Base-by-base conservation (phyloP, 345 rosid species). In the Melaleuca quinquenervia region DNA sequence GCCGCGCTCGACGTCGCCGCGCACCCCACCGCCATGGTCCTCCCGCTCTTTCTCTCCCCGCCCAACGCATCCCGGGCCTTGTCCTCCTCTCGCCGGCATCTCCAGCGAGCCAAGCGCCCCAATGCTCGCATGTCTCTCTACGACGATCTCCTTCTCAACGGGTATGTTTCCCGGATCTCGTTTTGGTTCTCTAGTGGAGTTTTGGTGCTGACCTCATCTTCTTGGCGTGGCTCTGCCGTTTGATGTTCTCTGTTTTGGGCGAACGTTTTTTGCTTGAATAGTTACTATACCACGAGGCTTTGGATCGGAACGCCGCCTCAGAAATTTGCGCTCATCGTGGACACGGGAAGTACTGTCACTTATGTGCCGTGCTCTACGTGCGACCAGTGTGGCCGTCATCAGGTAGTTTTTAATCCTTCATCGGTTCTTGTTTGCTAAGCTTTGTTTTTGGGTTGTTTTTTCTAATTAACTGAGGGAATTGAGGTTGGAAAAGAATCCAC, bases 271-370 rank as follows among this genome's bases (percentile, higher is more conserved):
- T 41, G 29, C 48, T 70, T 60, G 82, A 12, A 29, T 36, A 96
- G 98, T 87, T 97, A 97, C 88, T 97, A 97, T 41, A 94, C 99
- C 8, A 94, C 98, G 62, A 87, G 98, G 88, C 92, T 97, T 18
- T 97, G 93, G 97, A 97, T 97, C 91, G 99, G 99, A 83, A 95
- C 98, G 52, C 99, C 98, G 5, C 98, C 99, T 6, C 99, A 97
- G 92, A 92, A 62, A 89, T 97, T 97, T 86, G 94, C 98, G 27
- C 93, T 97, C 16, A 96, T 97, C 56, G 98, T 95, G 3, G 98
- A 97, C 90, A 94, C 98, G 0, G 98, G 99, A 14, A 97, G 98
- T 83, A 95, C 96, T 55, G 98, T 96, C 48, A 97, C 99, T 22
- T 97, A 95, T 32, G 98, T 97, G 21, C 98, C 99, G 32, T 97